phyloP scores from a whole-genome alignment of 306 rosid genomes.

The Notholithocarpus densiflorus region DNA sequence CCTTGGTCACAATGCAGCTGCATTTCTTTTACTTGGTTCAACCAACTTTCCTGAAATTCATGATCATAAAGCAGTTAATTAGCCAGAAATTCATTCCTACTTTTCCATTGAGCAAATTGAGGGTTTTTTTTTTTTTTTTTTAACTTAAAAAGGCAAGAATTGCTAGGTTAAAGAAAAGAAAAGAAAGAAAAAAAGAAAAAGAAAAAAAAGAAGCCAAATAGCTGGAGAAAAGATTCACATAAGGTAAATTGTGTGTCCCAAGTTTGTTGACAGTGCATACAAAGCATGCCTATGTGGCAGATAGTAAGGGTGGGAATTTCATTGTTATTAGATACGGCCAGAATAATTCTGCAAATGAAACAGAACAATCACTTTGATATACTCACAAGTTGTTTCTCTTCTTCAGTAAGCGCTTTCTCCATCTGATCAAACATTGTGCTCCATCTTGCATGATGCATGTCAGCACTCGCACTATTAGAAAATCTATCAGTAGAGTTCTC shows the following conservation, averaged over 20 bases:
- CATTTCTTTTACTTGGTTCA: slow-evolving; percentile 87
- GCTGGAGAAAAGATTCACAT: background rate
- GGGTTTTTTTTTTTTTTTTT: no score
- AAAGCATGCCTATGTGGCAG: background rate
- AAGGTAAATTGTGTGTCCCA: background rate
- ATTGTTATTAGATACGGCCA: background rate
- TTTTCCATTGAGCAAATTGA: no score
- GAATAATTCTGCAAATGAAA: background rate
- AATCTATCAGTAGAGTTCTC: slow-evolving; percentile 29
- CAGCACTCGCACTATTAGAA: slow-evolving; percentile 44
- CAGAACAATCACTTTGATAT: background rate
- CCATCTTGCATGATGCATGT: slow-evolving; percentile 86
- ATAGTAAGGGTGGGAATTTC: background rate
- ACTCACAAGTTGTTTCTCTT: slow-evolving; percentile 93
- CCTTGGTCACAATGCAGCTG: slow-evolving; percentile 80
- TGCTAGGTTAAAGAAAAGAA: background rate
- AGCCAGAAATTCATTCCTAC: no score
- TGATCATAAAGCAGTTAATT: slow-evolving; percentile 5
- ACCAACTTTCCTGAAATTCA: slow-evolving; percentile 84
- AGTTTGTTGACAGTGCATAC: background rate
- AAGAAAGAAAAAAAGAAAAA: background rate
- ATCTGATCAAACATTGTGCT: slow-evolving; percentile 67
- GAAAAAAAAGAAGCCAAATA: background rate
- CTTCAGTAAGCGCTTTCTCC: slow-evolving; percentile 86
- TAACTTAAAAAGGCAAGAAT: no score